Conservation (phyloP, 768 basidiomycete species). For the Boletus reticulatus region DNA sequence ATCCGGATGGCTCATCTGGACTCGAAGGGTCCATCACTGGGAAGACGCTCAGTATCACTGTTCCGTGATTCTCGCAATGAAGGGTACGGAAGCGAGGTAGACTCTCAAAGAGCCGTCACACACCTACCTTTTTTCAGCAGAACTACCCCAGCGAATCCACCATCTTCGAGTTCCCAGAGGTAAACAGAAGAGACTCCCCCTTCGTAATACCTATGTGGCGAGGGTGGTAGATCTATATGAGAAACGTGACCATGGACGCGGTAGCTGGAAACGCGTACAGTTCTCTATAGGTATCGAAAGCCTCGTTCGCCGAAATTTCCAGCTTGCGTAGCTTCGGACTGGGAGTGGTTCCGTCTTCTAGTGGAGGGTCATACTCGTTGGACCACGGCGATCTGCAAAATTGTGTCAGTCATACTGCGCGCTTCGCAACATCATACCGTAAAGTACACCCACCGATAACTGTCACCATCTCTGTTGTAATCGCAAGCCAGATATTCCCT, state of each 20-base stretch:
- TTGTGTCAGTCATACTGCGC: conserved; percentile 12
- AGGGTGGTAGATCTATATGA: not conserved
- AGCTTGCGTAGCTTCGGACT: conserved; percentile 83
- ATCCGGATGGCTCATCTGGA: conserved; percentile 67
- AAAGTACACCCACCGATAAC: conserved; percentile 56
- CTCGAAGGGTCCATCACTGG: conserved; percentile 61
- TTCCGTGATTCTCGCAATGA: not conserved
- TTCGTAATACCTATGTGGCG: conserved; percentile 77
- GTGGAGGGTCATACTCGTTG: conserved; percentile 89
- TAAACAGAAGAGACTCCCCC: conserved; percentile 98
- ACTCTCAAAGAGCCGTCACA: not conserved
- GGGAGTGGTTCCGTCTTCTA: conserved; percentile 88
- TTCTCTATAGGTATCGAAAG: conserved; percentile 96
- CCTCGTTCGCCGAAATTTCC: conserved; percentile 92
- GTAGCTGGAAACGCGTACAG: conserved; percentile 50
- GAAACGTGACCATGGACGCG: not conserved
- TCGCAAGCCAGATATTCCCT: conserved; percentile 92
- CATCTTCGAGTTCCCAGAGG: conserved; percentile 97
- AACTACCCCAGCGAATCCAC: conserved; percentile 95
- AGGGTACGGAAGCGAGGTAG: not conserved
- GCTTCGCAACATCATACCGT: not conserved
- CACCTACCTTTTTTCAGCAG: conserved; percentile 87
- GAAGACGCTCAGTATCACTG: conserved; percentile 2
- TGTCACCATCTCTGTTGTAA: conserved; percentile 90
- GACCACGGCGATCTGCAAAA: conserved; percentile 91